Conservation (phyloP, 2,329 filamentous ascomycete genomes). For the Ilyonectria robusta region DNA sequence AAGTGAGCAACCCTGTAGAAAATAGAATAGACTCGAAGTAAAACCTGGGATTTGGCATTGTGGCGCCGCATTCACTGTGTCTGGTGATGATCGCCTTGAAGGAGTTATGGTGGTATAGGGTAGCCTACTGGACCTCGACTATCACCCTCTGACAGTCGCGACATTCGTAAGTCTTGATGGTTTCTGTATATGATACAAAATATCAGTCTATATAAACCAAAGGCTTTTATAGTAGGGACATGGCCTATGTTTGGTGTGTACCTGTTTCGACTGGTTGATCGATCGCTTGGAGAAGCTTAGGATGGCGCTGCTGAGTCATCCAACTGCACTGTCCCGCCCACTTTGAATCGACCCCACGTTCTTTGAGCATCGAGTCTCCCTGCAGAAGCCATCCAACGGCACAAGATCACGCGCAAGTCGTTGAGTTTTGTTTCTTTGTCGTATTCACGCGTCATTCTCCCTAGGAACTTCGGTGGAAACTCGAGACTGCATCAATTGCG, state of each 20-base stretch:
- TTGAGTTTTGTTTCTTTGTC: background rate
- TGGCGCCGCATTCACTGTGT: background rate
- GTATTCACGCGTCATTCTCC: background rate
- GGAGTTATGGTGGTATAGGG: no score
- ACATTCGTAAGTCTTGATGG: no score
- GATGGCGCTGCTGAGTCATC: background rate
- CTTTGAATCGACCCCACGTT: slow-evolving; percentile 2
- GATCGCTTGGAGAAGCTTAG: background rate
- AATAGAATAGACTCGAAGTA: background rate
- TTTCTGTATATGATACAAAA: no score
- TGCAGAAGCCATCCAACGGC: background rate
- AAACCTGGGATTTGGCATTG: background rate
- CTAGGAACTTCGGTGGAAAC: background rate
- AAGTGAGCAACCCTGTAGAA: background rate
- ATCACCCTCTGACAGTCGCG: no score
- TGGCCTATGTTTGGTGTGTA: no score
- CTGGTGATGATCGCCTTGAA: no score
- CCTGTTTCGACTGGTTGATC: background rate
- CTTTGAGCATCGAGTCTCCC: background rate
- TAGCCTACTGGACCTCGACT: no score
- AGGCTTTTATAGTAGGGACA: no score
- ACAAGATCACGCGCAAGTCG: background rate
- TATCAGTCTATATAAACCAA: no score
- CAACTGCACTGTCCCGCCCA: background rate
- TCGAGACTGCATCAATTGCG: background rate